A percentile compares a stretch with the other conserved stretches of the same genome.
phyloP scores from a whole-genome alignment of 2,329 filamentous ascomycete species.

The Neoarthrinium moseri region DNA sequence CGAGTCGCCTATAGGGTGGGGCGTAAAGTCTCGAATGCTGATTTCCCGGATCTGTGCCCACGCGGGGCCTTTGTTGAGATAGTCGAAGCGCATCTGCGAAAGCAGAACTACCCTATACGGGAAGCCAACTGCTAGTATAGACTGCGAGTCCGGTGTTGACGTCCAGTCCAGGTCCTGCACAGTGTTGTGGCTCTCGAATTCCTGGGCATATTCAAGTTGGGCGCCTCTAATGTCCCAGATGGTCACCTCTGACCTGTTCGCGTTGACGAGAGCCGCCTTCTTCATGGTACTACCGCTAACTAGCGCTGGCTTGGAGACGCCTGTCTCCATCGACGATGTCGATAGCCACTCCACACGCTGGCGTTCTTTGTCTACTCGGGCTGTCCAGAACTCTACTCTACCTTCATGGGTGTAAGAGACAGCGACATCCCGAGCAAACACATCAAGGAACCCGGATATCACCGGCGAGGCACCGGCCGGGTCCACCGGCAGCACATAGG shows the following conservation, averaged over 20 bases:
- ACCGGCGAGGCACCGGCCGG: slow-evolving; percentile 73
- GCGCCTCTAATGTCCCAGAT: slow-evolving; percentile 89
- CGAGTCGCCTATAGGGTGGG: slow-evolving; percentile 89
- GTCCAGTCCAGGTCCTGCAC: slow-evolving; percentile 94
- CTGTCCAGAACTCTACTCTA: slow-evolving; percentile 81
- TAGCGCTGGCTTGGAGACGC: slow-evolving; percentile 68
- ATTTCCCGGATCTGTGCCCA: slow-evolving; percentile 87
- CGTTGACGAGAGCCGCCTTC: slow-evolving; percentile 81
- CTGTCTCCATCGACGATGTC: slow-evolving; percentile 79
- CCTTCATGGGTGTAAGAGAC: slow-evolving; percentile 79
- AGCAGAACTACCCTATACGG: slow-evolving; percentile 80
- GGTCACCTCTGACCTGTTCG: slow-evolving; percentile 69
- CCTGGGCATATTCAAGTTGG: slow-evolving; percentile 77
- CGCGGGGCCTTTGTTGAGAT: slow-evolving; percentile 82
- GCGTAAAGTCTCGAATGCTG: slow-evolving; percentile 75
- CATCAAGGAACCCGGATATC: slow-evolving; percentile 77
- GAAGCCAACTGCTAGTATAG: slow-evolving; percentile 89
- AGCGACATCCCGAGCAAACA: slow-evolving; percentile 82
- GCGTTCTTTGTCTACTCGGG: slow-evolving; percentile 63
- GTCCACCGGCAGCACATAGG: slow-evolving; percentile 77
- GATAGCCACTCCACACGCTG: slow-evolving; percentile 74
- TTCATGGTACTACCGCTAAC: slow-evolving; percentile 84
- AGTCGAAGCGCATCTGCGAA: slow-evolving; percentile 87
- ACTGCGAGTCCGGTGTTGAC: slow-evolving; percentile 84
- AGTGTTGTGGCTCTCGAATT: slow-evolving; percentile 68